Percentiles rank a stretch among this genome's conserved stretches.
Evolutionary conservation across 1,284 basidiomycete species (phyloP).

Genomic region (Crepidotus sp.): DNA sequence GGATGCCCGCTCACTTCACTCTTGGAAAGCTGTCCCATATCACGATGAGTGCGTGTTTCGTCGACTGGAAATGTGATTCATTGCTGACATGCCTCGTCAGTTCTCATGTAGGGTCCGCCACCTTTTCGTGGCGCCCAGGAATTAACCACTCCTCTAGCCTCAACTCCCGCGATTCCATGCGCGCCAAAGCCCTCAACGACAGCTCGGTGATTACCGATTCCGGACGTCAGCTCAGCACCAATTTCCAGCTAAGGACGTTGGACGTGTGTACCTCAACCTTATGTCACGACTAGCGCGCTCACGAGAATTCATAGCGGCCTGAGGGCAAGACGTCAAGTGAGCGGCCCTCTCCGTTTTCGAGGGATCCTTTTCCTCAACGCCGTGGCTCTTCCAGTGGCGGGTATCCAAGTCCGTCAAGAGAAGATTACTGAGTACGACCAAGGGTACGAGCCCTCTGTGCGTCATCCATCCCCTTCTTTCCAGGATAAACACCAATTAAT

Average conservation of each 20-base stretch:
- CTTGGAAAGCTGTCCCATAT: conserved; percentile 2
- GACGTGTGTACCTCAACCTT: not conserved
- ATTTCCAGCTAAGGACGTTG: not conserved
- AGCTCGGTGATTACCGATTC: not conserved
- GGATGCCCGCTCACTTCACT: conserved; percentile 8
- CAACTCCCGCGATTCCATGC: conserved; percentile 1
- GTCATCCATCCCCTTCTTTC: not conserved
- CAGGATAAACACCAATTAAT: not conserved
- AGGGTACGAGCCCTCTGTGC: not conserved
- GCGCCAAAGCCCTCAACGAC: not conserved
- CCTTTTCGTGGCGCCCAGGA: not conserved
- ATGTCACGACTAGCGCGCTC: not conserved
- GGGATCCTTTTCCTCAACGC: not conserved
- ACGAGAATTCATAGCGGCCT: not conserved
- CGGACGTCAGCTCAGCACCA: not conserved
- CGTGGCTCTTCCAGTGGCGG: not conserved
- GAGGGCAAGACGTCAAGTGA: not conserved
- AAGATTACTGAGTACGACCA: not conserved
- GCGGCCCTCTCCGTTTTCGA: not conserved
- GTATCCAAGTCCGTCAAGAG: not conserved
- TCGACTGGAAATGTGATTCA: not conserved
- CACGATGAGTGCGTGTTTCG: conserved; percentile 1
- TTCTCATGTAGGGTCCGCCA: not conserved
- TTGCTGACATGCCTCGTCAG: not conserved
- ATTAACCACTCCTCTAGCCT: not conserved